Percentiles rank a stretch among this genome's conserved stretches.
Conservation (phyloP, 2,329 filamentous ascomycete species). For the Leptographium lundbergii region DNA sequence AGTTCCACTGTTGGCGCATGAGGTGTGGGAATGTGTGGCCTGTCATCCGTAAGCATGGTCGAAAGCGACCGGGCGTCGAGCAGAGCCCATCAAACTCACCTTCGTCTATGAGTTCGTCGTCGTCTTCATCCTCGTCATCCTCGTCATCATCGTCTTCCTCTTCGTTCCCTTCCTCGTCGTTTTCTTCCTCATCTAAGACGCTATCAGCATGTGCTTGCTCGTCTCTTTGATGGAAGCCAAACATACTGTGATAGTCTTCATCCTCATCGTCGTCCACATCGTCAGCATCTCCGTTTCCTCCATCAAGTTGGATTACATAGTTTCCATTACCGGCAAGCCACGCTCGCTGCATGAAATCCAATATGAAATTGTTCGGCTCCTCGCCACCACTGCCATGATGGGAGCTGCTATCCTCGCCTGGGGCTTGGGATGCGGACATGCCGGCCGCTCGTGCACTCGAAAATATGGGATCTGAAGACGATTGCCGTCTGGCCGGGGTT, state of each 20-base stretch:
- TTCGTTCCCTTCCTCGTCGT: slow-evolving; percentile 14
- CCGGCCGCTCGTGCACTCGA: background rate
- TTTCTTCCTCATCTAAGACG: slow-evolving; percentile 5
- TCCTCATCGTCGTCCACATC: slow-evolving; percentile 9
- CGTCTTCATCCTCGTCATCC: slow-evolving; percentile 13
- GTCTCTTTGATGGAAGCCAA: background rate
- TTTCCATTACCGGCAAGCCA: background rate
- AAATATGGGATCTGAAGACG: background rate
- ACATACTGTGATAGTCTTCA: slow-evolving; percentile 1
- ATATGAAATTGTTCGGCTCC: background rate
- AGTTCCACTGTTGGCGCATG: slow-evolving; percentile 13
- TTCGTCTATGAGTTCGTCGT: slow-evolving; percentile 11
- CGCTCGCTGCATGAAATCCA: background rate
- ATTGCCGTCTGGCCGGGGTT: background rate
- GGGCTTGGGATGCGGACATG: background rate
- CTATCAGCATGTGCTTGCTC: background rate
- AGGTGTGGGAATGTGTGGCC: slow-evolving; percentile 6
- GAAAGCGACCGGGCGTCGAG: background rate
- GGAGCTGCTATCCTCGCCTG: background rate
- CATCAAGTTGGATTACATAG: background rate
- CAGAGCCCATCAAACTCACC: slow-evolving; percentile 1
- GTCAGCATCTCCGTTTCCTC: slow-evolving; percentile 11
- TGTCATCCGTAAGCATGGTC: background rate
- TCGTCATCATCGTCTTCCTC: slow-evolving; percentile 8
- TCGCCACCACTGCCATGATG: background rate